phyloP scores from a whole-genome alignment of 805 yeast species.

The Maudiozyma bulderi region DNA sequence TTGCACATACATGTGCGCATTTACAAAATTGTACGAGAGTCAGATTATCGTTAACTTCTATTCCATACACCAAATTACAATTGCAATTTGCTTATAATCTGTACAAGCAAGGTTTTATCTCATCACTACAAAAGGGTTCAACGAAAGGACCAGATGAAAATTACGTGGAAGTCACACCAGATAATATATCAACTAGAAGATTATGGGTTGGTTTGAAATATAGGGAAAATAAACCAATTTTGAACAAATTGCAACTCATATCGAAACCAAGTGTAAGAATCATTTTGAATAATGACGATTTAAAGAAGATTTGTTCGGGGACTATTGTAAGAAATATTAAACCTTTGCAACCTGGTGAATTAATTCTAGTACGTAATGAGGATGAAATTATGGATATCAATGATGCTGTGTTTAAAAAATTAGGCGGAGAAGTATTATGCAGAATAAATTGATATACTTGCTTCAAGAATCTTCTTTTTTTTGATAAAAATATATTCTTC shows the following conservation, averaged over 20 bases:
- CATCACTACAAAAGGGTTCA: constrained; percentile 79
- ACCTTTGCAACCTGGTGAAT: constrained; percentile 85
- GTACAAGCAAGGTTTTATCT: constrained; percentile 83
- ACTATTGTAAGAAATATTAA: constrained; percentile 60
- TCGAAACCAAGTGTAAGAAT: constrained; percentile 81
- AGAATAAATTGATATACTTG: constrained; percentile 45
- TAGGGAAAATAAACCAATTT: constrained; percentile 67
- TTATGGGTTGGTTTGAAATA: constrained; percentile 91
- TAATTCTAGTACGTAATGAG: constrained; percentile 55
- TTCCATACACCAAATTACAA: constrained; percentile 78
- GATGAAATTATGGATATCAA: constrained; percentile 61
- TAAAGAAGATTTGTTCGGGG: constrained; percentile 69
- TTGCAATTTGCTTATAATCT: constrained; percentile 75
- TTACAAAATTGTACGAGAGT: constrained; percentile 80
- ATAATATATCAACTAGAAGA: constrained; percentile 75
- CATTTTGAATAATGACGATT: constrained; percentile 49
- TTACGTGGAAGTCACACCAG: constrained; percentile 73
- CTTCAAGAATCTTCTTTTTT: neutral
- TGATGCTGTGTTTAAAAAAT: constrained; percentile 70
- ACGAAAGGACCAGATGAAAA: constrained; percentile 70
- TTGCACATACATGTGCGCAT: constrained; percentile 81
- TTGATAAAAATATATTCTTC: neutral
- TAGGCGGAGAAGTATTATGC: constrained; percentile 70
- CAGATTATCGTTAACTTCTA: constrained; percentile 59
- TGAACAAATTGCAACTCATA: constrained; percentile 59